Base-by-base conservation (phyloP, 1,284 basidiomycete genomes). In the Tylopilus sp. region DNA sequence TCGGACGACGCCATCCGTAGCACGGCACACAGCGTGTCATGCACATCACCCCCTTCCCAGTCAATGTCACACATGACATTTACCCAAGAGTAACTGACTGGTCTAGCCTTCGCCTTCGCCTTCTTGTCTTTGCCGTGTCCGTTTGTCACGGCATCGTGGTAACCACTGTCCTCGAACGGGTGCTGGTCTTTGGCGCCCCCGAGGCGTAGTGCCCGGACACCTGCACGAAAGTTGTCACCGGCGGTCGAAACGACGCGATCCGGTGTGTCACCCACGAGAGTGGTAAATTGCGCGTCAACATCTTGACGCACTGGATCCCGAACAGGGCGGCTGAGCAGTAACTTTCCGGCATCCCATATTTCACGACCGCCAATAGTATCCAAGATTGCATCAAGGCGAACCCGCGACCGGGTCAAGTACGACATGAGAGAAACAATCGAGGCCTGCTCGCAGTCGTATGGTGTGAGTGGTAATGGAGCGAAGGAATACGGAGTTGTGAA, bases 351-450 rank as follows among this genome's bases (percentile, higher is more conserved):
- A 54, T 88, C 84, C 77, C 89, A 88, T 21, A 92, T 74, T 23
- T 76, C 78, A 54, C 78, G 76, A 12, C 91, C 89, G 9, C 92
- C 92, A 18, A 89, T 70, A 1, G 86, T 88, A 65, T 94, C 92
- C 47, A 94, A 66, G 3, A 95, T 77, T 25, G 82, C 82, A 63
- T 93, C 88, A 63, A 91, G 88, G 16, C 60, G 58, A 29, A 69
- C 53, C 28, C 54, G 58, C 44, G 75, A 71, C 51, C 81, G 77
- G 9, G 74, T 76, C 49, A 82, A 76, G 45, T 72, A 75, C 26
- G 70, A 71, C 31, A 86, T 65, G 35, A 74, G 67, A 36, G 77
- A 74, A 21, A 87, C 67, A n/a, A 81, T 74, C 4, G 67, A 65
- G 11, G 48, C 55, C 23, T 56, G 56, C 44, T 67, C 67, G 30